These are phyloP conservation scores for Septoria linicola DNA, from an alignment of 2,329 filamentous ascomycete genomes.

Conservation along the genomic window DNA sequence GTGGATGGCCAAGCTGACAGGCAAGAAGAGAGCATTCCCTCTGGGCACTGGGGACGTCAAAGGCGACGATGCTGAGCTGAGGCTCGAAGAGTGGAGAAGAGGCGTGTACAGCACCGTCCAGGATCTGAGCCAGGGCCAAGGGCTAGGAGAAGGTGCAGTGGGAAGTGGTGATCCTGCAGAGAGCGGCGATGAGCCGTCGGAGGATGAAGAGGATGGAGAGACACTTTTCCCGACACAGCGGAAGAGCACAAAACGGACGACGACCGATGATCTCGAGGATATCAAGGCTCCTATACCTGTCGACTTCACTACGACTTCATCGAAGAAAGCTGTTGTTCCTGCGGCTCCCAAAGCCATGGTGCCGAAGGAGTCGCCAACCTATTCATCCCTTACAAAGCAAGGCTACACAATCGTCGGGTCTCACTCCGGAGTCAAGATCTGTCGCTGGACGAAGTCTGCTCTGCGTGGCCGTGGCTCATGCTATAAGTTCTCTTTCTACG, in stretches of 20 bases:
- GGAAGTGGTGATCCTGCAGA: slow-evolving; percentile 83
- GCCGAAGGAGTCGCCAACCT: slow-evolving; percentile 83
- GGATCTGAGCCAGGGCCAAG: slow-evolving; percentile 55
- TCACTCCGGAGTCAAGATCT: slow-evolving; percentile 96
- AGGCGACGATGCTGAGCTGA: slow-evolving; percentile 57
- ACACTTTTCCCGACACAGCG: slow-evolving; percentile 36
- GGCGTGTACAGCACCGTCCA: slow-evolving; percentile 71
- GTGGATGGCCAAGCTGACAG: slow-evolving; percentile 96
- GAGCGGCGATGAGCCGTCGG: slow-evolving; percentile 73
- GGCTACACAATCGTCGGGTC: slow-evolving; percentile 94
- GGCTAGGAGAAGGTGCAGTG: slow-evolving; percentile 64
- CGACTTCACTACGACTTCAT: slow-evolving; percentile 78
- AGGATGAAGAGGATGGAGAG: slow-evolving; percentile 50
- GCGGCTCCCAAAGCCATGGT: slow-evolving; percentile 82
- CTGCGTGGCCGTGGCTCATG: slow-evolving; percentile 89
- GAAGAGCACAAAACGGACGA: slow-evolving; percentile 39
- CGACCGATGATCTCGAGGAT: slow-evolving; percentile 79
- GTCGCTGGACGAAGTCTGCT: slow-evolving; percentile 96
- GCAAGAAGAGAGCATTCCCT: slow-evolving; percentile 80
- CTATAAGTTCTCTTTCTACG: slow-evolving; percentile 98
- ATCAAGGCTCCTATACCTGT: slow-evolving; percentile 67
- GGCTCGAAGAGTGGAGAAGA: slow-evolving; percentile 72
- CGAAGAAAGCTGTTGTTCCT: slow-evolving; percentile 48
- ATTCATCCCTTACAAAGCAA: slow-evolving; percentile 87
- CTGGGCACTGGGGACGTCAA: slow-evolving; percentile 86